Percentiles rank a stretch among this genome's conserved stretches.
Evolutionary conservation across 805 yeast genomes (phyloP).

Genomic region (Yamadazyma ubonensis): DNA sequence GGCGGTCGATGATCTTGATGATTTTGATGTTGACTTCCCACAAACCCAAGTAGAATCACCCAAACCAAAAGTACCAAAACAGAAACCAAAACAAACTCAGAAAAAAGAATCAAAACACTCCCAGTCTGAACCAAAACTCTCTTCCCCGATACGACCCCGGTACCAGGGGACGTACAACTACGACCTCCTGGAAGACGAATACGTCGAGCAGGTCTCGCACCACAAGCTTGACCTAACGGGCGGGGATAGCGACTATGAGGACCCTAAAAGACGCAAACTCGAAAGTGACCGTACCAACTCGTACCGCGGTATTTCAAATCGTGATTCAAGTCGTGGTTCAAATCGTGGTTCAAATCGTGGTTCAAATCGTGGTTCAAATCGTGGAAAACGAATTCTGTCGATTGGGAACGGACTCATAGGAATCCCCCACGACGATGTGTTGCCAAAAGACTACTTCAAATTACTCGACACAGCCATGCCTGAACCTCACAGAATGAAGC

Average conservation of each 20-base stretch:
- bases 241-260: conserved; percentile 6
- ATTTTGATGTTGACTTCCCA: too few species aligned
- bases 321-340: too few species aligned
- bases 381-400: conserved; percentile 74
- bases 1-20: conserved; percentile 18
- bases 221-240: conserved; percentile 24
- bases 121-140: conserved; percentile 12
- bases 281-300: too few species aligned
- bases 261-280: conserved; percentile 1
- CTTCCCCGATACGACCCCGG: conserved; percentile 18
- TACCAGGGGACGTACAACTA: conserved; percentile 15
- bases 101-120: not conserved
- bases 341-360: too few species aligned
- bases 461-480: conserved; percentile 61
- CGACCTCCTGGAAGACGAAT: conserved; percentile 21
- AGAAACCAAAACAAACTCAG: not conserved
- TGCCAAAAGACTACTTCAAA: conserved; percentile 54
- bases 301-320: too few species aligned
- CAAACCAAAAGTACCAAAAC: too few species aligned
- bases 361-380: too few species aligned
- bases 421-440: conserved; percentile 63
- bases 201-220: conserved; percentile 31
- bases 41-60: too few species aligned
- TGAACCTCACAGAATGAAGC: conserved; percentile 72
- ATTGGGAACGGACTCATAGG: conserved; percentile 72